Conservation (phyloP, 192 early-diverging fungal genomes). For the Entophlyctis luteolus region DNA sequence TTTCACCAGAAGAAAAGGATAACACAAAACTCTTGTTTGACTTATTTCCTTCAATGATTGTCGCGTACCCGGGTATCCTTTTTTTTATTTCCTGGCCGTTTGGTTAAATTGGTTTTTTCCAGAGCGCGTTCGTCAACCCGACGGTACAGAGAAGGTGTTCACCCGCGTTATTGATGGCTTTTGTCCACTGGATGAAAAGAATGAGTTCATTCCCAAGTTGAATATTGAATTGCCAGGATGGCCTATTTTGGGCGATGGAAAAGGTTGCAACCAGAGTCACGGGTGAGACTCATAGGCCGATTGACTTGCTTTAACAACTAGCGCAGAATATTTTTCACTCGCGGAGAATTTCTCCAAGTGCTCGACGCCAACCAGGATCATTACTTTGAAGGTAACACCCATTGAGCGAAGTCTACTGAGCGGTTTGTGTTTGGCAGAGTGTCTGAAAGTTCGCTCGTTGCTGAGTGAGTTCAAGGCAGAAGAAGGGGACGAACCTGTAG, state of each 20-base stretch:
- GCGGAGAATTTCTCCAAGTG: slow-evolving; percentile 82
- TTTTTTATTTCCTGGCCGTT: background rate
- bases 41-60: background rate
- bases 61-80: background rate
- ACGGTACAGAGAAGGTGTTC: slow-evolving; percentile 42
- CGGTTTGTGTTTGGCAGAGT: background rate
- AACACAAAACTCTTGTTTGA: background rate
- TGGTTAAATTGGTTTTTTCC: background rate
- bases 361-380: slow-evolving; percentile 91
- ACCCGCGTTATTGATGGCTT: slow-evolving; percentile 70
- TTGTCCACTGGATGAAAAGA: slow-evolving; percentile 62
- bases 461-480: slow-evolving; percentile 67
- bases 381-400: slow-evolving; percentile 65
- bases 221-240: slow-evolving; percentile 23
- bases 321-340: slow-evolving; percentile 66
- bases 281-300: slow-evolving; percentile 25
- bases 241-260: slow-evolving; percentile 85
- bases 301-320: background rate
- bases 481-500: slow-evolving; percentile 59
- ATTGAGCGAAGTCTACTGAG: background rate
- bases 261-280: slow-evolving; percentile 88
- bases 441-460: slow-evolving; percentile 78
- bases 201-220: slow-evolving; percentile 64
- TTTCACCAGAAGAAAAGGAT: background rate
- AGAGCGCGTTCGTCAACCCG: background rate